phyloP scores from a whole-genome alignment of 192 early-diverging fungal genomes.

The Diversispora epigaea region DNA sequence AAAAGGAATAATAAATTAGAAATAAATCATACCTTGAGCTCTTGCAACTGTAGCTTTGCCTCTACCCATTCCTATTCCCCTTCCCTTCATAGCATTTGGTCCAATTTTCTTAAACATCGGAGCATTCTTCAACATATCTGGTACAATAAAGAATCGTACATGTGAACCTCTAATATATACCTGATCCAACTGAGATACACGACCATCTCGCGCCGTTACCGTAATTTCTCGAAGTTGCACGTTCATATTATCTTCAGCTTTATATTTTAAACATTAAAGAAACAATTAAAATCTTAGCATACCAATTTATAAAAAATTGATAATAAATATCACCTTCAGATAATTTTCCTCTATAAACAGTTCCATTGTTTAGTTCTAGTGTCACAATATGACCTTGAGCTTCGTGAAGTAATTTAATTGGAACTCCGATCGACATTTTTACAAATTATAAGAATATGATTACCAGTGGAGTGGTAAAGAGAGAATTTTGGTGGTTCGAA shows the following conservation, averaged over 20 bases:
- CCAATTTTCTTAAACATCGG: constrained; percentile 96
- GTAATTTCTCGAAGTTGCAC: constrained; percentile 94
- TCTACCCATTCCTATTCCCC: constrained; percentile 79
- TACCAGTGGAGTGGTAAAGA: no score
- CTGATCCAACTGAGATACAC: constrained; percentile 88
- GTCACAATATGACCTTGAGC: constrained; percentile 95
- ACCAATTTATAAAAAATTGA: background rate
- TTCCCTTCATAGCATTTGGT: constrained; percentile 76
- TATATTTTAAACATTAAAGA: background rate
- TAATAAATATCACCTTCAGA: constrained; percentile 62
- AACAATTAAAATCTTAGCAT: no score
- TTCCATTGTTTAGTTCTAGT: constrained; percentile 92
- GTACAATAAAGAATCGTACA: constrained; percentile 93
- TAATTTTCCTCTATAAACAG: constrained; percentile 91
- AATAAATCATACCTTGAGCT: constrained; percentile 57
- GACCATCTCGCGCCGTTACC: constrained; percentile 90
- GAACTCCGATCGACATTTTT: constrained; percentile 86
- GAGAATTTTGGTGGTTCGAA: no score
- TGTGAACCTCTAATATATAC: constrained; percentile 94
- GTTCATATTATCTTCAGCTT: constrained; percentile 99
- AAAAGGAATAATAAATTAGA: background rate
- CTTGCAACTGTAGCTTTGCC: constrained; percentile 82
- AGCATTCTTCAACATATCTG: constrained; percentile 99
- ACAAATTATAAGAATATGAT: background rate
- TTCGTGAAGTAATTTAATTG: constrained; percentile 96